Conservation (phyloP, 148 eudicot genomes). For the Heliamphora exappendiculata region DNA sequence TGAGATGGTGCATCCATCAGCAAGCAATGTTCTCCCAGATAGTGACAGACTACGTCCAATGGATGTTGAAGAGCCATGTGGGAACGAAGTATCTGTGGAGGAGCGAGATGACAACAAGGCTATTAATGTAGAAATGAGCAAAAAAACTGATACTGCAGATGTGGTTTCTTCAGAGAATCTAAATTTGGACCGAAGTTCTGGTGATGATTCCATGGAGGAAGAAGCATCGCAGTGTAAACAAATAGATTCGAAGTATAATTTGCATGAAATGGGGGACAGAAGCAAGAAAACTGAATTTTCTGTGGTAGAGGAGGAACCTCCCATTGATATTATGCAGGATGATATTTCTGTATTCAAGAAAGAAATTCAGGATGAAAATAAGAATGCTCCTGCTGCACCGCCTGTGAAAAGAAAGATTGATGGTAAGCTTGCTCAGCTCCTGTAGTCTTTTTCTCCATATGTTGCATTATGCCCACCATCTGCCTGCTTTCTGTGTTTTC, state of each 20-base stretch:
- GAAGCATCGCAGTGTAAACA: constrained; percentile 69
- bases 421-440: constrained; percentile 37
- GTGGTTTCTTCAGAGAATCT: constrained; percentile 60
- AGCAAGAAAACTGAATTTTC: constrained; percentile 39
- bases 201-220: constrained; percentile 83
- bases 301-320: constrained; percentile 32
- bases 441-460: not conserved
- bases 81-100: constrained; percentile 49
- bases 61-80: constrained; percentile 69
- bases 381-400: constrained; percentile 30
- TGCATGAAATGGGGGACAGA: constrained; percentile 38
- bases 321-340: constrained; percentile 41
- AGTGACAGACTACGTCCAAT: constrained; percentile 58
- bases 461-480: not conserved
- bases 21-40: constrained; percentile 46
- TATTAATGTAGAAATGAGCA: constrained; percentile 48
- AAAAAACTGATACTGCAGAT: constrained; percentile 59
- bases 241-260: constrained; percentile 39
- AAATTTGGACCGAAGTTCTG: constrained; percentile 74
- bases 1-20: constrained; percentile 78
- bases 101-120: constrained; percentile 35
- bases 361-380: constrained; percentile 27
- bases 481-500: not conserved
- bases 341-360: constrained; percentile 35
- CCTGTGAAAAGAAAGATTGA: constrained; percentile 68